Evolutionary conservation across 1,284 basidiomycete genomes (phyloP).

Genomic region (Trametes versicolor): DNA sequence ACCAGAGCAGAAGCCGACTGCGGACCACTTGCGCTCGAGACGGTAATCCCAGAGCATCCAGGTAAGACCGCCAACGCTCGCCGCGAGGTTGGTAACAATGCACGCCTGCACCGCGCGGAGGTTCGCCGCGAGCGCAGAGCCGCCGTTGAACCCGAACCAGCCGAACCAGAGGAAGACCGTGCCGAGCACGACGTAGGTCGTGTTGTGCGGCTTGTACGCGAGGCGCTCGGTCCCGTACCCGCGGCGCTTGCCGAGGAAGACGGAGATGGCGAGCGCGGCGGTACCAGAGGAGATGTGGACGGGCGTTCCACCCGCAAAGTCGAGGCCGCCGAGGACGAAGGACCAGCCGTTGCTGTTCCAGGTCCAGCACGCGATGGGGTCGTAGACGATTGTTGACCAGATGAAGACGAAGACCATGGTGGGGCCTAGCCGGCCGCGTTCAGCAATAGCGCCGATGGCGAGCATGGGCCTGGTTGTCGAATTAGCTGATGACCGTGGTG

Average conservation of each 20-base stretch:
- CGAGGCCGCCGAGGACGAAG: slow-evolving; percentile 80
- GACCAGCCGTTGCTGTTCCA: slow-evolving; percentile 95
- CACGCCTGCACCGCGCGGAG: slow-evolving; percentile 90
- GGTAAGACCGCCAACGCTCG: slow-evolving; percentile 87
- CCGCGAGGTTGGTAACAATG: slow-evolving; percentile 93
- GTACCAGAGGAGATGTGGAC: slow-evolving; percentile 95
- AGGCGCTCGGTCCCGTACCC: slow-evolving; percentile 94
- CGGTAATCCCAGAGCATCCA: slow-evolving; percentile 98
- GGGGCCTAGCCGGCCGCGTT: slow-evolving; percentile 90
- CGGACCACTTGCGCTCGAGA: slow-evolving; percentile 92
- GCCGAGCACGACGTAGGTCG: slow-evolving; percentile 90
- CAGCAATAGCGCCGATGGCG: slow-evolving; percentile 92
- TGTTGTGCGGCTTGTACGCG: slow-evolving; percentile 91
- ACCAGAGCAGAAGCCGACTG: slow-evolving; percentile 96
- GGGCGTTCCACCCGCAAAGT: slow-evolving; percentile 96
- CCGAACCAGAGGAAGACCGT: slow-evolving; percentile 98
- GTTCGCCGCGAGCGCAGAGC: slow-evolving; percentile 87
- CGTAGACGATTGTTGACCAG: slow-evolving; percentile 95
- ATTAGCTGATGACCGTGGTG: too few relatives aligned
- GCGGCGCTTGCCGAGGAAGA: slow-evolving; percentile 91
- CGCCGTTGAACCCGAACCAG: slow-evolving; percentile 97
- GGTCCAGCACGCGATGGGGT: slow-evolving; percentile 94
- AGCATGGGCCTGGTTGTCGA: slow-evolving; percentile 77
- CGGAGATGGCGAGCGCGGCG: slow-evolving; percentile 90
- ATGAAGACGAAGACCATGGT: slow-evolving; percentile 89